Percentiles rank a stretch among this genome's conserved stretches.
phyloP scores from a whole-genome alignment of 1,284 basidiomycete species.

The Volvariella volvacea region DNA sequence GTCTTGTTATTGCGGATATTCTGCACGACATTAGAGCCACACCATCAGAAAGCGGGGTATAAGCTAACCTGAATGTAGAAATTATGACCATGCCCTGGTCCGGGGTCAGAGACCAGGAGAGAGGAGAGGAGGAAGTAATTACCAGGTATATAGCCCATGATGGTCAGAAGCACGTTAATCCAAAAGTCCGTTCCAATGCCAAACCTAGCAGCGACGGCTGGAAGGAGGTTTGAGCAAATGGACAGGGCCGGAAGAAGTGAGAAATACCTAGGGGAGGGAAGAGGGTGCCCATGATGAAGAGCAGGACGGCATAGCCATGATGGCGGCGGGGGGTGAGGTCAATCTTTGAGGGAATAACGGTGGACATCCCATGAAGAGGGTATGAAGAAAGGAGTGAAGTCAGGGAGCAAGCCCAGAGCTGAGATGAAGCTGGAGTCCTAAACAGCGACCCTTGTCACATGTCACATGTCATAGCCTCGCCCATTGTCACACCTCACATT shows the following conservation, averaged over 20 bases:
- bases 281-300: conserved; percentile 80
- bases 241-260: conserved; percentile 4
- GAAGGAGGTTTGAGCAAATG: conserved; percentile 8
- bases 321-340: conserved; percentile 65
- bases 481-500: too few relatives aligned
- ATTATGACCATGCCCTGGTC: conserved; percentile 75
- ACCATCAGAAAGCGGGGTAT: background rate
- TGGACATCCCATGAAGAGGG: conserved; percentile 23
- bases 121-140: conserved; percentile 17
- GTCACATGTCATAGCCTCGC: too few relatives aligned
- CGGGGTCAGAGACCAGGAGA: conserved; percentile 7
- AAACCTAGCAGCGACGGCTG: conserved; percentile 92
- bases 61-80: conserved; percentile 79
- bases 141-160: conserved; percentile 91
- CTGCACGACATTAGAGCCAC: conserved; percentile 28
- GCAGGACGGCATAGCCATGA: conserved; percentile 78
- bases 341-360: conserved; percentile 40
- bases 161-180: conserved; percentile 84
- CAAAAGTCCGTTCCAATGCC: conserved; percentile 92
- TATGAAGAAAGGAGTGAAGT: conserved; percentile 8
- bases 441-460: background rate
- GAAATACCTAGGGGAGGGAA: conserved; percentile 80
- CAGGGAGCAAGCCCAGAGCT: conserved; percentile 1
- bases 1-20: conserved; percentile 96
- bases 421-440: too few relatives aligned